Conservation (phyloP, 345 rosid species). For the Alliaria petiolata region DNA sequence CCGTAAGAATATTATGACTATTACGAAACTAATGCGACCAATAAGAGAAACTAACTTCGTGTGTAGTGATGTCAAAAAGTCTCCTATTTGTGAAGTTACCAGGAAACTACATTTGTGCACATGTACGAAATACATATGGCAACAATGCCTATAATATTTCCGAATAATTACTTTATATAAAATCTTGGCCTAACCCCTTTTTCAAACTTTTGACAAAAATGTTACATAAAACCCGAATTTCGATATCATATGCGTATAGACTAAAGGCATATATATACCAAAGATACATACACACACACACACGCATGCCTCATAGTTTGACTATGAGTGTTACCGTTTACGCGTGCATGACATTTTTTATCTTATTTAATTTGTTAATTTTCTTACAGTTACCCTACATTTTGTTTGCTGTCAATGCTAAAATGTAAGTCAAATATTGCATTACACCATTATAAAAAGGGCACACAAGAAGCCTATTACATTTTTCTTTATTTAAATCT, state of each 20-base stretch:
- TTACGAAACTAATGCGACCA: slow-evolving; percentile 7
- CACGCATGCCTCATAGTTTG: slow-evolving; percentile 18
- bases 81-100: background rate
- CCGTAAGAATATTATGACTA: slow-evolving; percentile 20
- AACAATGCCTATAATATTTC: background rate
- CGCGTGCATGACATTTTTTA: too few relatives aligned
- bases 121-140: background rate
- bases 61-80: background rate
- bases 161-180: background rate
- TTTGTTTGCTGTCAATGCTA: background rate
- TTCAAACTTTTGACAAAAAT: slow-evolving; percentile 17
- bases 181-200: slow-evolving; percentile 7
- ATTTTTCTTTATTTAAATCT: background rate
- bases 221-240: slow-evolving; percentile 13
- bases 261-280: background rate
- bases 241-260: background rate
- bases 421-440: too few relatives aligned
- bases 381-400: background rate
- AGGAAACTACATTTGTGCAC: slow-evolving; percentile 21
- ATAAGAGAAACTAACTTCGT: background rate
- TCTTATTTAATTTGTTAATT: too few relatives aligned
- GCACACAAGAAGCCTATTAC: background rate
- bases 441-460: background rate
- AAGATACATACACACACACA: background rate
- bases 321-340: background rate